A percentile compares a stretch with the other conserved stretches of the same genome.
phyloP scores from a whole-genome alignment of 345 rosid species.

The Iberis pinnata region DNA sequence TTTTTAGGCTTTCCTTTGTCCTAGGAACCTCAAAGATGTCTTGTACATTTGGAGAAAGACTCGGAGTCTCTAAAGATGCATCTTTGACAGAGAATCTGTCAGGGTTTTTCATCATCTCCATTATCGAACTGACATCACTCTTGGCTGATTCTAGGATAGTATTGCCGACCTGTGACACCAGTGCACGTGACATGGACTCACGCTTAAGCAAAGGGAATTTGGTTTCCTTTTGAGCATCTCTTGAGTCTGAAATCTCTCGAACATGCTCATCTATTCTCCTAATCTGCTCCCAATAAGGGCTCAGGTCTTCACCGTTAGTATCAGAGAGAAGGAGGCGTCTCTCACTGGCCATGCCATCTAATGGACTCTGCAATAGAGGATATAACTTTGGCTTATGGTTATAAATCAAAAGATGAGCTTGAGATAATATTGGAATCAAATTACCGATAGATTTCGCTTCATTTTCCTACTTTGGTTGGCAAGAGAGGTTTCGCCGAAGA shows the following conservation, averaged over 20 bases:
- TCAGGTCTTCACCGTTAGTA: conserved; percentile 30
- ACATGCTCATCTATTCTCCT: conserved; percentile 45
- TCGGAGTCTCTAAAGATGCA: conserved; percentile 1
- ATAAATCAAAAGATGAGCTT: too few species aligned
- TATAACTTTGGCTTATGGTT: too few species aligned
- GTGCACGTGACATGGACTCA: conserved; percentile 35
- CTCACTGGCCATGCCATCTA: conserved; percentile 20
- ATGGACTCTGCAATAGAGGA: conserved; percentile 24
- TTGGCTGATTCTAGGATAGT: conserved; percentile 28
- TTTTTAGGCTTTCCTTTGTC: conserved; percentile 30
- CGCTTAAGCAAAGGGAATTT: conserved; percentile 31
- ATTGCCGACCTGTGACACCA: conserved; percentile 33
- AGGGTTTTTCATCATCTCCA: conserved; percentile 31
- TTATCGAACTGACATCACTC: conserved; percentile 13
- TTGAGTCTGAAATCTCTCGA: conserved; percentile 42
- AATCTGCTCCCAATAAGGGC: conserved; percentile 53
- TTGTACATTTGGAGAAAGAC: conserved; percentile 33
- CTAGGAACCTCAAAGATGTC: conserved; percentile 67
- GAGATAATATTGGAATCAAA: too few species aligned
- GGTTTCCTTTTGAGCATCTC: conserved; percentile 21
- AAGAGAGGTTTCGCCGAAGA: conserved; percentile 26
- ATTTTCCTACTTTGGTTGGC: conserved; percentile 15
- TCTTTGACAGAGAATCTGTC: conserved; percentile 23
- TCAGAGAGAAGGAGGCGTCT: conserved; percentile 7
- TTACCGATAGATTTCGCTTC: conserved; percentile 30